Evolutionary conservation across 2,329 filamentous ascomycete species (phyloP).

Genomic region (Drechslerella stenobrocha): DNA sequence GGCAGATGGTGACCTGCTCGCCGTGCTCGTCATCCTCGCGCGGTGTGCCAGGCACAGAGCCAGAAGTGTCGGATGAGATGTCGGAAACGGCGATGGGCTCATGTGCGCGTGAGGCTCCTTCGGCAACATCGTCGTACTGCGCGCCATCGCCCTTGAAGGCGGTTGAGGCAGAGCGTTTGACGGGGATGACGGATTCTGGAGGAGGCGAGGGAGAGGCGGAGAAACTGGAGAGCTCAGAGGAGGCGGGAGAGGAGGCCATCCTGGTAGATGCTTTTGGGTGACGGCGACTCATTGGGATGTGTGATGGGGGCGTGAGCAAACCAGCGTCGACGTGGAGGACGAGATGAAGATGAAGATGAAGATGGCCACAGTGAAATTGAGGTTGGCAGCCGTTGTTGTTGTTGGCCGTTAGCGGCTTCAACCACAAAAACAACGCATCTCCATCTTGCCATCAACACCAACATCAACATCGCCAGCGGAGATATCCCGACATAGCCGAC

Average conservation of each 20-base stretch:
- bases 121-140: slow-evolving; percentile 57
- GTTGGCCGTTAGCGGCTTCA: neutral
- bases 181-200: slow-evolving; percentile 43
- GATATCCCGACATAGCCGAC: neutral
- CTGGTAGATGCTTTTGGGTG: slow-evolving; percentile 32
- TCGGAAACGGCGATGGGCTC: slow-evolving; percentile 60
- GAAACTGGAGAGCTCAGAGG: slow-evolving; percentile 55
- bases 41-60: slow-evolving; percentile 75
- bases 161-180: slow-evolving; percentile 37
- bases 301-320: slow-evolving; percentile 50
- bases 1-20: slow-evolving; percentile 76
- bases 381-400: neutral
- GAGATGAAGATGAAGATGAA: slow-evolving; percentile 13
- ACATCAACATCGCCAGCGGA: neutral
- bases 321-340: neutral
- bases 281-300: slow-evolving; percentile 42
- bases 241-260: slow-evolving; percentile 58
- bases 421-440: slow-evolving; percentile 34
- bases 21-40: slow-evolving; percentile 68
- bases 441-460: neutral
- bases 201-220: slow-evolving; percentile 44
- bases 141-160: slow-evolving; percentile 59
- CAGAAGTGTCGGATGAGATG: slow-evolving; percentile 87
- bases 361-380: slow-evolving; percentile 3
- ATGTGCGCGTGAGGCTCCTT: slow-evolving; percentile 60